Base-by-base conservation (phyloP, 2,329 filamentous ascomycete species). In the Cytospora leucostoma region DNA sequence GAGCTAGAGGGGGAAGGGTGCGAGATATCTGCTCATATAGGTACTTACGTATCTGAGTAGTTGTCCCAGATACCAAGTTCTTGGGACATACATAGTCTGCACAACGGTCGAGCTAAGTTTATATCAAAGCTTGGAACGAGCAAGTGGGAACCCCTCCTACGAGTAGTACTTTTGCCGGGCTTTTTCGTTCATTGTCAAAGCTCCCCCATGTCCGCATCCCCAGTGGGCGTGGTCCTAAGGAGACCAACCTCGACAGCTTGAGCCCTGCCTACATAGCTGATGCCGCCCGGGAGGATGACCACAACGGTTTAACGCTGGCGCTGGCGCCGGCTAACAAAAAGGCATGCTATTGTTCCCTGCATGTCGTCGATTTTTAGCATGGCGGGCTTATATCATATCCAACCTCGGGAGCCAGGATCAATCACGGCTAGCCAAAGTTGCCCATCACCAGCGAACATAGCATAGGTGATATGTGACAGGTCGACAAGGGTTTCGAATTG, bases 291-390 rank as follows among this genome's bases (percentile, higher is more conserved):
- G 38, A 44, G 51, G 37, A 49, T 44, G 32, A 49, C 21, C 51
- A 50, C 51, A 59, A 52, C 27, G 27, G 2, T 27, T 27, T 27
- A 59, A 50, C 38, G 35, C 49, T 55, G 53, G 44, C 54, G 58
- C 58, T 50, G 50, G 58, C 58, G 59, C 51, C 38, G 51, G 59
- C 59, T 61, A 51, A 61, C 55, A 17, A 61, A 49, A 61, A 61
- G 51, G 51, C 58, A 61, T 44, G 51, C 51, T 33, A 21, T 49
- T 32, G 33, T 27, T 27, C 27, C 4, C 27, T 27, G 27, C 27
- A 27, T 27, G 4, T 27, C 4, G 27, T 27, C 27, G 27, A 27
- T 27, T 27, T 27, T 27, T 4, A 17, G 44, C 44, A 47, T 44
- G 12, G 38, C 38, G 17, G 38, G 13, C 12, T 47, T 13, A 38